Evolutionary conservation across 306 rosid genomes (phyloP).

Genomic region (peach (Prunus persica)): Prunus_persica_NCBIv2 NC_034012.1:13229001-13229500

Average conservation of each 20-base stretch:
- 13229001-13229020: not conserved
- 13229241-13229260: not conserved
- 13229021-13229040: not conserved
- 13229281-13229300: too few relatives aligned
- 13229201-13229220: not conserved
- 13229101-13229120: slow-evolving; percentile 7
- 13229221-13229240: not conserved
- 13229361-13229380: not conserved
- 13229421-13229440: not conserved
- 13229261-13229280: not conserved
- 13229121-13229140: not conserved
- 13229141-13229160: not conserved
- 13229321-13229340: not conserved
- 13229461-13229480: not conserved
- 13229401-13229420: not conserved
- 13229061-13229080: not conserved
- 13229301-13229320: not conserved
- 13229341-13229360: not conserved
- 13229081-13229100: not conserved
- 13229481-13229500: not conserved
- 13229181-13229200: not conserved
- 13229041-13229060: not conserved
- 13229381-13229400: not conserved
- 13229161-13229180: not conserved
- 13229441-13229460: not conserved